Base-by-base conservation (phyloP, 2,329 filamentous ascomycete genomes). In the Cladosporium velox region DNA sequence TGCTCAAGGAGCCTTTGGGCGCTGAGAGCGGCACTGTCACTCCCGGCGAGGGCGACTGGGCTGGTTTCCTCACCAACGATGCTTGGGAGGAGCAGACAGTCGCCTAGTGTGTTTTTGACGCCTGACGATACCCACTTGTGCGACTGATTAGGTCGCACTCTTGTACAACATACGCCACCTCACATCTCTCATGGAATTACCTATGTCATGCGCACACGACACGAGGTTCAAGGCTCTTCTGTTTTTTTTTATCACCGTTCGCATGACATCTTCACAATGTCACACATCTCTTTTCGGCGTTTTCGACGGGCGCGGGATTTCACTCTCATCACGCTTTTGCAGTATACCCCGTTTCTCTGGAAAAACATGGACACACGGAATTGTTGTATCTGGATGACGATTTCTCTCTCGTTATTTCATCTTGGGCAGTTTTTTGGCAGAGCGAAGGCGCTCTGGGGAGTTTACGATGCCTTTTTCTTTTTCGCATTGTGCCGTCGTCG, bases 1-100 rank as follows among this genome's bases (percentile, higher is more conserved):
- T 57, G 30, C 55, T 72, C 44, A 70, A 69, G 34, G 52, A 69
- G 28, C 60, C 69, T 30, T 64, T 66, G 35, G 68, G 69, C 58
- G 68, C 65, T 34, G 71, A 72, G 14, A 67, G 66, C 6, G 73
- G 70, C n/a, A 69, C 70, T 1, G 66, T 73, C 72, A 66, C 68
- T 35, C 65, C 68, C 35, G 65, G 65, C 18, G 65, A 66, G 26
- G 58, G 49, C 15, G 65, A 66, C 35, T 66, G 65, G 65, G 55
- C 55, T 30, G 64, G 64, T 10, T 60, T 65, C 47, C 47, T 65
- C 10, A 41, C 51, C 34, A 65, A 65, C 64, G 64, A 65, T 34
- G 51, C 47, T 26, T 65, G 64, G 64, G 64, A 65, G 24, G 64
- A 65, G 57, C 64, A 65, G 64, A 47, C 64, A 10, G 64, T 60